Evolutionary conservation across 148 eudicot genomes (phyloP), one percentile per base, ranked within the genome.

Genomic region (Simmondsia chinensis): DNA sequence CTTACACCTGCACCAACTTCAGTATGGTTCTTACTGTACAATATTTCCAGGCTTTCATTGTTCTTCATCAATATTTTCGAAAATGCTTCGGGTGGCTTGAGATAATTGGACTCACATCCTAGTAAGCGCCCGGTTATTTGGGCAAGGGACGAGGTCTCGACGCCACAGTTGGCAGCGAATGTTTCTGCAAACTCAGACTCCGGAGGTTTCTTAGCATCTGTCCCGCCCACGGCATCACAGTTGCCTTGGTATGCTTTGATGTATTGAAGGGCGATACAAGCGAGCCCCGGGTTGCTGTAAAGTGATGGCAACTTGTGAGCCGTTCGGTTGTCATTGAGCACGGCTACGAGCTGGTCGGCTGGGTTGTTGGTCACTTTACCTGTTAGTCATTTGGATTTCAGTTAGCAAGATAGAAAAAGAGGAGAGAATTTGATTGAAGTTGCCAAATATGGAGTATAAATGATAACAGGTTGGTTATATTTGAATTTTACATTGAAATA

Each of bases 1-100:
- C 95, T 91, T 17, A 77, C 94, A 2, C 79, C 95, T 6, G 95
- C 95, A 26, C 97, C 97, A 11, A 82, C 73, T 60, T 91, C 94
- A 17, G 95, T 74, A 61, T 91, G 95, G 55, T 85, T 91, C 62
- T 69, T 72, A 45, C 79, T 67, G 38, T 74, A 63, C 16, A 91
- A 56, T 47, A 91, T 82, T 34, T 61, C 75, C 68, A 91, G 36
- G 70, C 89, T 78, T 66, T 71, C 70, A 20, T 46, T 41, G 38
- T 82, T 63, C 50, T 72, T 70, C 49, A 82, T 79, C 40, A 91
- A 72, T 33, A 91, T 33, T 2, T 64, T 61, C 1, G 88, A 71
- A 61, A 91, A 85, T 10, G 97, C 97, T 40, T 31, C 65, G 0
- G 69, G 50, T 21, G 97, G 94, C 4, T 47, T 14, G 6, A 62